phyloP scores from a whole-genome alignment of 352 stramenopile species.

The Globisporangium spiculum region DNA sequence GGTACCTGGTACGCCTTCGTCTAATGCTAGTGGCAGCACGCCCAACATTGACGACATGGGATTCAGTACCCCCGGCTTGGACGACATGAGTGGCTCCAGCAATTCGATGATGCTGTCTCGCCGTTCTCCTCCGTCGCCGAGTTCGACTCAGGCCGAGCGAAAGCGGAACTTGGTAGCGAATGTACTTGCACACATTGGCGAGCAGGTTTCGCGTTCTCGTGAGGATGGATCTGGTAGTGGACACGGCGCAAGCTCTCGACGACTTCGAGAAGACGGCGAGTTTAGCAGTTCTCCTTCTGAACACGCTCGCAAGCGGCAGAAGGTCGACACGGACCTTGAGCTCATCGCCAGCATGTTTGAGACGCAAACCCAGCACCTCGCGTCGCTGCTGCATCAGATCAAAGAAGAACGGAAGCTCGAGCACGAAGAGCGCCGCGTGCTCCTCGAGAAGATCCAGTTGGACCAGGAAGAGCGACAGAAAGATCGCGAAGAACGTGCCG shows the following conservation, averaged over 20 bases:
- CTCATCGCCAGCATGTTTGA: conserved; percentile 14
- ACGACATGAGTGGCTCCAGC: not conserved
- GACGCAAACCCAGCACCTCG: conserved; percentile 15
- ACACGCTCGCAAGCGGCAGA: conserved; percentile 1
- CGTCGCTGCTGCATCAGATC: conserved; percentile 14
- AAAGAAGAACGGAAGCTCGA: conserved; percentile 11
- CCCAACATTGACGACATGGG: conserved; percentile 1
- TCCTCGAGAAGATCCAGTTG: conserved; percentile 10
- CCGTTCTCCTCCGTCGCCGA: not conserved
- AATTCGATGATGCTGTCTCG: not conserved
- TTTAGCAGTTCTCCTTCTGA: not conserved
- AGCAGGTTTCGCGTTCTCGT: conserved; percentile 1
- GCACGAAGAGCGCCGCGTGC: conserved; percentile 10
- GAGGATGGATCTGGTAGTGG: not conserved
- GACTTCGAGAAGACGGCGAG: not conserved
- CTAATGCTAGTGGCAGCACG: not conserved
- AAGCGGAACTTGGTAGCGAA: conserved; percentile 15
- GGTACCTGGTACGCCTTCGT: not conserved
- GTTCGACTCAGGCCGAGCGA: conserved; percentile 6
- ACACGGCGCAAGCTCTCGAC: not conserved
- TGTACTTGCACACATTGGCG: conserved; percentile 13
- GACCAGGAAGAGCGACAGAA: conserved; percentile 14
- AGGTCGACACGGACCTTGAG: conserved; percentile 1
- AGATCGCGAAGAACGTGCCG: conserved; percentile 11
- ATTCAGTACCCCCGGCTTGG: not conserved